phyloP scores from a whole-genome alignment of 768 basidiomycete genomes.

The Sporobolomyces pararoseus region DNA sequence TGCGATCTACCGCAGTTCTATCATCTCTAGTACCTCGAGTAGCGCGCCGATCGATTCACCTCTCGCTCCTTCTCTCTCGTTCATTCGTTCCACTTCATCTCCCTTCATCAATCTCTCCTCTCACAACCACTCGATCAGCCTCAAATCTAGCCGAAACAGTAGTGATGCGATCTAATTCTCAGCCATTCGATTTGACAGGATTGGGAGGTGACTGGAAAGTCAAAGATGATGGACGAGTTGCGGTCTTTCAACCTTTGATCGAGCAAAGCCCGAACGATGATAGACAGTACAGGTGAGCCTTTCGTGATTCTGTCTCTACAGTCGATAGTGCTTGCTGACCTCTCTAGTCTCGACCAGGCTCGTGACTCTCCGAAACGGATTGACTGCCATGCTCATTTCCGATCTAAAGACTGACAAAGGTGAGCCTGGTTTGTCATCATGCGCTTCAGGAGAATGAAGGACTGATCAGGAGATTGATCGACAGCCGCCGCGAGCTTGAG shows the following conservation, averaged over 20 bases:
- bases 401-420: constrained; percentile 51
- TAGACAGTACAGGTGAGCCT: constrained; percentile 17
- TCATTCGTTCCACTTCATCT: neutral
- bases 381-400: constrained; percentile 49
- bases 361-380: constrained; percentile 49
- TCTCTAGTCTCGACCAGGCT: constrained; percentile 44
- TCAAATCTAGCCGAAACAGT: neutral
- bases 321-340: neutral
- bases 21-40: neutral
- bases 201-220: constrained; percentile 4
- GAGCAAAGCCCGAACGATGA: constrained; percentile 25
- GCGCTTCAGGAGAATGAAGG: neutral
- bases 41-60: neutral
- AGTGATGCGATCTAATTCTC: neutral
- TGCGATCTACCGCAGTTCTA: neutral
- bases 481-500: constrained; percentile 49
- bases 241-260: neutral
- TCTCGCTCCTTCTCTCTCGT: neutral
- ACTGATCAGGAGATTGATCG: neutral
- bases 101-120: neutral
- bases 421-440: neutral
- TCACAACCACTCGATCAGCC: neutral
- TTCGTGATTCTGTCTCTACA: neutral
- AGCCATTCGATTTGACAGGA: neutral
- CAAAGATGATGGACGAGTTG: neutral